A percentile compares a stretch with the other conserved stretches of the same genome.
Evolutionary conservation across 352 stramenopile genomes (phyloP).

Genomic region (Globisporangium carolinianum): DNA sequence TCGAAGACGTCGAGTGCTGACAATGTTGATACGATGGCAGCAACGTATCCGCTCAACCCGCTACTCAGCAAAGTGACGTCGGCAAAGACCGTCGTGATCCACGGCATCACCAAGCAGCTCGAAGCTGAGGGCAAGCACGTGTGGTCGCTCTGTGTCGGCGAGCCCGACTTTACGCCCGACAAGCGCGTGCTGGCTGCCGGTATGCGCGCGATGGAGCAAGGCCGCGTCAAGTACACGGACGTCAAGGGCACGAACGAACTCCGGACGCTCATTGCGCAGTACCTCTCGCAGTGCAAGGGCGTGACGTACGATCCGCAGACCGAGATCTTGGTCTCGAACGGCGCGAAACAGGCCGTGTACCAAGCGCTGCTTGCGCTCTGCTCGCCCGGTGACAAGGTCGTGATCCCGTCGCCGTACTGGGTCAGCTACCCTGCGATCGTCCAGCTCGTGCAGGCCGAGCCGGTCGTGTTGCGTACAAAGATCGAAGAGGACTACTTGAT

Average conservation of each 20-base stretch:
- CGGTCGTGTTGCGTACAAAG: slow-evolving; percentile 90
- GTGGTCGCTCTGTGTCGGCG: slow-evolving; percentile 91
- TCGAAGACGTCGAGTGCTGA: not conserved
- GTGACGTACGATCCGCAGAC: slow-evolving; percentile 82
- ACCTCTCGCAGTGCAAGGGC: slow-evolving; percentile 89
- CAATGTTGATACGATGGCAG: slow-evolving; percentile 25
- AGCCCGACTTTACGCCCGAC: slow-evolving; percentile 93
- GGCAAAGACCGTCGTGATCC: slow-evolving; percentile 92
- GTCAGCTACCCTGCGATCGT: slow-evolving; percentile 96
- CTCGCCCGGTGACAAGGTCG: slow-evolving; percentile 89
- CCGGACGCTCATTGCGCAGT: slow-evolving; percentile 83
- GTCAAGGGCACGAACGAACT: slow-evolving; percentile 89
- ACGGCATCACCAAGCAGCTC: slow-evolving; percentile 92
- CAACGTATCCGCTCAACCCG: slow-evolving; percentile 63
- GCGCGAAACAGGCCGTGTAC: slow-evolving; percentile 94
- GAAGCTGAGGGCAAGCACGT: slow-evolving; percentile 89
- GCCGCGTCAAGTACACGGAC: slow-evolving; percentile 93
- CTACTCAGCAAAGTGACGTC: slow-evolving; percentile 78
- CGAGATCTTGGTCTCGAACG: slow-evolving; percentile 95
- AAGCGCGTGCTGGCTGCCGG: slow-evolving; percentile 89
- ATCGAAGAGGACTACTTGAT: slow-evolving; percentile 90
- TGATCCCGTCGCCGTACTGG: slow-evolving; percentile 96
- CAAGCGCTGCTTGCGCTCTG: slow-evolving; percentile 90
- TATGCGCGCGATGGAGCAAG: slow-evolving; percentile 45
- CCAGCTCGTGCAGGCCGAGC: slow-evolving; percentile 83